phyloP scores from a whole-genome alignment of 75 land plant species.

The Larix kaempferi region DNA sequence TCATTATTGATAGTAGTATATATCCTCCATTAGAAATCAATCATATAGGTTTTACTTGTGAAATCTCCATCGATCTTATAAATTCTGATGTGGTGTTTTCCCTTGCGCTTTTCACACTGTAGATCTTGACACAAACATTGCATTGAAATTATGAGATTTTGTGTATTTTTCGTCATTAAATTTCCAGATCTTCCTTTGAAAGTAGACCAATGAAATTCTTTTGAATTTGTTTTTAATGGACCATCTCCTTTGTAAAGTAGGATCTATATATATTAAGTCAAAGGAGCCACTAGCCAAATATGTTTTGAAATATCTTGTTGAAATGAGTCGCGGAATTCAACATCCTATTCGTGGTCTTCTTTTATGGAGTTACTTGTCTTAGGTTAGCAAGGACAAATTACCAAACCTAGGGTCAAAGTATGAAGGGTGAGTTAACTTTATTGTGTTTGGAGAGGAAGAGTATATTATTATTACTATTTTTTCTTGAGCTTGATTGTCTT shows the following conservation, averaged over 20 bases:
- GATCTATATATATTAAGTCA: slow-evolving; percentile 96
- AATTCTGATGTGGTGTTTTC: neutral
- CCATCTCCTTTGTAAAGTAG: slow-evolving; percentile 90
- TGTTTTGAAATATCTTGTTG: slow-evolving; percentile 94
- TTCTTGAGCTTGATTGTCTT: neutral
- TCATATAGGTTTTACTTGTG: too few species aligned
- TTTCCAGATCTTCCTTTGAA: neutral
- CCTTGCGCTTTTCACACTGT: neutral
- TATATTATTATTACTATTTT: neutral
- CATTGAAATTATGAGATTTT: neutral
- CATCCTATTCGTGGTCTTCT: slow-evolving; percentile 97
- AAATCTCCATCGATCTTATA: too few species aligned
- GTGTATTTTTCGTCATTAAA: neutral
- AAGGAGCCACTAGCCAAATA: slow-evolving; percentile 98
- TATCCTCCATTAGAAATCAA: too few species aligned
- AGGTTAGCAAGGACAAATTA: slow-evolving; percentile 91
- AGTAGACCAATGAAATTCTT: neutral
- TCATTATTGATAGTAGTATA: too few species aligned
- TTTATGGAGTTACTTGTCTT: slow-evolving; percentile 87
- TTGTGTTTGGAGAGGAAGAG: neutral
- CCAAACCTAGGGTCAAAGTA: slow-evolving; percentile 96
- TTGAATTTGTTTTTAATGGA: slow-evolving; percentile 8
- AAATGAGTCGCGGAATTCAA: slow-evolving; percentile 97
- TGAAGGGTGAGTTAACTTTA: slow-evolving; percentile 69
- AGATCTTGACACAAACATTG: too few species aligned